Evolutionary conservation across 1,284 basidiomycete genomes (phyloP), one percentile per base, ranked within the genome.

Genomic region (Malassezia japonica): DNA sequence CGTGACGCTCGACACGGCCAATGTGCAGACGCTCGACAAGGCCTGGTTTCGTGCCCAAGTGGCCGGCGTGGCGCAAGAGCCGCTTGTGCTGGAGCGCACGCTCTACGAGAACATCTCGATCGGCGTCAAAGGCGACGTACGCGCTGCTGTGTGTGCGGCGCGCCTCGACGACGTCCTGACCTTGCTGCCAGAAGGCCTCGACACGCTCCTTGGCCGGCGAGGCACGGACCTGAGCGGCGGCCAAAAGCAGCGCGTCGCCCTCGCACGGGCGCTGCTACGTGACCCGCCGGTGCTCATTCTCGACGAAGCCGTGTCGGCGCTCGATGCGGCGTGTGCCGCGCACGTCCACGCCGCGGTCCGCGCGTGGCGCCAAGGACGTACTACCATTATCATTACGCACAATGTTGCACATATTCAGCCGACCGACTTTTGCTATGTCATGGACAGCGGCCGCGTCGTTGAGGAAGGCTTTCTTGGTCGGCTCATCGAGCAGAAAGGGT

Each of bases 351-450:
- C 87, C 58, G 87, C 88, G 0, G 80, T 96, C 75, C 86, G 86
- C 67, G 74, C 75, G 16, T 91, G 88, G 86, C 79, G 89, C 18
- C 74, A 73, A 21, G 84, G 86, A 74, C 83, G 81, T 67, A 94
- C 91, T 0, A 98, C 92, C 0, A 84, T 99, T 66, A 84, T 96
- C 55, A 94, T 96, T 75, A 95, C 91, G 0, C 92, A 96, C 73
- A 91, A 96, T 65, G 80, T 96, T 10, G 83, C 84, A 0, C 86
- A 90, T 64, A 86, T 98, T 61, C 76, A 76, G 4, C 48, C 77
- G 0, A 74, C 78, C 15, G 91, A 96, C 73, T 96, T 92, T 62
- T 85, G 92, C 13, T 95, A 96, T 71, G 84, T 96, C 4, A 82
- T 98, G 78, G 82, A 83, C 59, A 77, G 82, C 21, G 92, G 91